Base-by-base conservation (phyloP, 2,329 filamentous ascomycete genomes). In the Ambrosiella xylebori region DNA sequence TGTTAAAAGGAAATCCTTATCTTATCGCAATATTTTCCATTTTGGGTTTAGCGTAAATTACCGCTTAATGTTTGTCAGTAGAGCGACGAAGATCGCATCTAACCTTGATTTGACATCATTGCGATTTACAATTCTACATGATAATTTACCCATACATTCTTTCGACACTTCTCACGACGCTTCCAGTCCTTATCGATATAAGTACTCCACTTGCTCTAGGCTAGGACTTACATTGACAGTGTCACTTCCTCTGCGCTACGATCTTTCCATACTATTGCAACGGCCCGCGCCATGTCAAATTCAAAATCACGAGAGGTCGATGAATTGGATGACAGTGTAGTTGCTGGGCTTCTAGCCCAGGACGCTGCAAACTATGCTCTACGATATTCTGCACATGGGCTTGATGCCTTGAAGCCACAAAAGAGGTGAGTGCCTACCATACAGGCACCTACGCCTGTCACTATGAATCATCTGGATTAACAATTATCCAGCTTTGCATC, bases 321-420 rank as follows among this genome's bases (percentile, higher is more conserved):
- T 15, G 37, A 75, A n/a, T 68, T 84, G 52, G 82, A 81, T 17
- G 87, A 94, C 66, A 85, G 88, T 56, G 88, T 89, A 65, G 82
- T 95, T 62, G 88, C 88, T 13, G 77, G 78, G 53, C 73, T 95
- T n/a, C 75, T 97, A 40, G 80, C 82, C 55, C 80, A 85, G 63
- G 90, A 96, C 69, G 90, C 90, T 11, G 81, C 78, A 60, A 80
- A 85, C 59, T 84, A 77, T 64, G 85, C 84, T 2, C 71, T 85
- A 52, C 85, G 80, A 65, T 93, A 90, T 68, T 85, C 86, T 0
- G 72, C 84, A 6, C 75, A 88, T 66, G 88, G 88, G 8, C 72
- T 90, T 62, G 79, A 86, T 57, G 86, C 84, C 15, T 84, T 81
- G 64, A 67, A 65, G 55, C 59, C 64, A 40, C 65, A 72, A 63